A percentile compares a stretch with the other conserved stretches of the same genome.
These are phyloP conservation scores for Misopates orontium DNA, from an alignment of 257 asterid species.

Conservation along the genomic window DNA sequence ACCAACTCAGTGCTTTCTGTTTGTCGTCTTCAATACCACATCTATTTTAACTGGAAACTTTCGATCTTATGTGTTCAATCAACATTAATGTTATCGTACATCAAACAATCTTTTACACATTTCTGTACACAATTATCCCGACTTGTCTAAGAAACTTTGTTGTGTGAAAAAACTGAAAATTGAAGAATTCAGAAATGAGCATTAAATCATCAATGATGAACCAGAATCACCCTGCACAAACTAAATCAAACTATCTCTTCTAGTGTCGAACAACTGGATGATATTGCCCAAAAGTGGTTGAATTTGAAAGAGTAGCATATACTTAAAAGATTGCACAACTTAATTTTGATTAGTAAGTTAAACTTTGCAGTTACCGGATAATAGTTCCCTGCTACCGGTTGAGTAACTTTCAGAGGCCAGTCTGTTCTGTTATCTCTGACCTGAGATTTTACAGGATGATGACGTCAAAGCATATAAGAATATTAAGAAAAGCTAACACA, in stretches of 20 bases:
- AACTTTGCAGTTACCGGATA: constrained; percentile 63
- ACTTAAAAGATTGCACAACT: neutral
- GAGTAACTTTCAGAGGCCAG: constrained; percentile 80
- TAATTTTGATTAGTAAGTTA: constrained; percentile 8
- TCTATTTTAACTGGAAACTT: no score
- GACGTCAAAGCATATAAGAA: constrained; percentile 2
- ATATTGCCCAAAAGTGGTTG: neutral
- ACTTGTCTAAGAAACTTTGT: no score
- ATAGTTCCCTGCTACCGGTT: constrained; percentile 92
- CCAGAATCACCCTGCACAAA: neutral
- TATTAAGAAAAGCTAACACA: constrained; percentile 7
- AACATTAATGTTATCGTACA: no score
- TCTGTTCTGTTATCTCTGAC: constrained; percentile 77
- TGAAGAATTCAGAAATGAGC: no score
- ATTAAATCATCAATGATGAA: neutral
- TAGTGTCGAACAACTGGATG: neutral
- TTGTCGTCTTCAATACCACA: no score
- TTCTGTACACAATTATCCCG: no score
- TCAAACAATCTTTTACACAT: no score
- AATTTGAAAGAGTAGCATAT: neutral
- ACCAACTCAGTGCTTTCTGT: no score
- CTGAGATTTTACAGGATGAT: constrained; percentile 40
- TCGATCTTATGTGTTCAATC: no score
- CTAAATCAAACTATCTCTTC: neutral
- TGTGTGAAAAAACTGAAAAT: no score